Evolutionary conservation across 306 rosid genomes (phyloP).

Genomic region (Sphenostylis stenocarpa): DNA sequence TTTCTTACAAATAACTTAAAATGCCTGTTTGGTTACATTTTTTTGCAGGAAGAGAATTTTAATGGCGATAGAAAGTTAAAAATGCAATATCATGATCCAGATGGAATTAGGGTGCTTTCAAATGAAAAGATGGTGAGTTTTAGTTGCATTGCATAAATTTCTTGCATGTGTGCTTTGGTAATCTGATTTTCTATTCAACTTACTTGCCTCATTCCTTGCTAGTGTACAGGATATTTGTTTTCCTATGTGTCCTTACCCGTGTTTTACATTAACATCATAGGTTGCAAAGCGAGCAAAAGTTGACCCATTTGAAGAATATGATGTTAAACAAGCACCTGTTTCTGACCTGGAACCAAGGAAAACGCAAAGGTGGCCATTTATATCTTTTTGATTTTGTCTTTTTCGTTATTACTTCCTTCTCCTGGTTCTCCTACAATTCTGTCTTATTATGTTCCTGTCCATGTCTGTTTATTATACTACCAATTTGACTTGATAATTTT

Average conservation of each 20-base stretch:
- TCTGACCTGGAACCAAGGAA: constrained; percentile 51
- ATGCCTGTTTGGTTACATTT: background rate
- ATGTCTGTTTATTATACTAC: background rate
- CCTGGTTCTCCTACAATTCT: background rate
- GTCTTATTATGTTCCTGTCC: background rate
- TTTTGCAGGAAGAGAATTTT: constrained; percentile 55
- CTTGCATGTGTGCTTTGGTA: background rate
- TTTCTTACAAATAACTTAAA: constrained; percentile 19
- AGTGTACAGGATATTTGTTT: constrained; percentile 2
- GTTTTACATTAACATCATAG: constrained; percentile 28
- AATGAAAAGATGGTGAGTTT: constrained; percentile 70
- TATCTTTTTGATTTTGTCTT: background rate
- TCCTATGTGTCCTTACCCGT: constrained; percentile 20
- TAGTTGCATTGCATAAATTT: constrained; percentile 29
- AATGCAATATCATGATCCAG: constrained; percentile 44
- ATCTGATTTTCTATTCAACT: constrained; percentile 18
- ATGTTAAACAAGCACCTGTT: constrained; percentile 42
- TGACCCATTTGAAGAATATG: constrained; percentile 46
- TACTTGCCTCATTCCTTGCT: background rate
- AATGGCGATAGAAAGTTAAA: constrained; percentile 46
- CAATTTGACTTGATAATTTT: background rate
- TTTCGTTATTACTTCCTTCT: constrained; percentile 5
- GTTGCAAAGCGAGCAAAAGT: constrained; percentile 55
- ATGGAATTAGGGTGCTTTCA: constrained; percentile 52
- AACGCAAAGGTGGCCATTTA: constrained; percentile 56